Conservation (phyloP, 768 basidiomycete species). For the Lactarius hengduanensis region DNA sequence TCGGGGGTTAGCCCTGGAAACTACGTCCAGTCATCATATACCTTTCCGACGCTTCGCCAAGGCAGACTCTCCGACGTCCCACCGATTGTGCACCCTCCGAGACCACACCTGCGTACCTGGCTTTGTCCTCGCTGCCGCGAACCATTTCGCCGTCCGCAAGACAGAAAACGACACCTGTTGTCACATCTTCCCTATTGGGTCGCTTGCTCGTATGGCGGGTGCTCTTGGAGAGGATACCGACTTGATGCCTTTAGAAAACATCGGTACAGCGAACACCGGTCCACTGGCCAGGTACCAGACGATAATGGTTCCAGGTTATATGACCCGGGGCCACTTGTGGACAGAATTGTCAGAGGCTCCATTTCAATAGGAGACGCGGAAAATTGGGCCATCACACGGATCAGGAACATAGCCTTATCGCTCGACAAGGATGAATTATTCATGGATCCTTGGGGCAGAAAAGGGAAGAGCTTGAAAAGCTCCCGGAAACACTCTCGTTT, state of each 20-base stretch:
- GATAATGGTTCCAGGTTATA: background rate
- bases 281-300: background rate
- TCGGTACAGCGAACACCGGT: background rate
- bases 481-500: background rate
- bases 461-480: background rate
- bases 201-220: background rate
- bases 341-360: background rate
- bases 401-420: background rate
- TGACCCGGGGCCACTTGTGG: slow-evolving; percentile 5
- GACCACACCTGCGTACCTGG: no score
- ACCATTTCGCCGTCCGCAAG: background rate
- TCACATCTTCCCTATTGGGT: slow-evolving; percentile 10
- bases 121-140: background rate
- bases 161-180: background rate
- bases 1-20: background rate
- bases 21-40: background rate
- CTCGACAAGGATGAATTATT: slow-evolving; percentile 3
- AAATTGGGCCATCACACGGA: background rate
- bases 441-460: slow-evolving; percentile 1
- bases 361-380: background rate
- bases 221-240: slow-evolving; percentile 17
- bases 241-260: slow-evolving; percentile 11
- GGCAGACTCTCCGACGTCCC: background rate
- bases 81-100: background rate
- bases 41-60: background rate